These are phyloP conservation scores for Sungouiozyma intestinalis DNA, from an alignment of 805 yeast species.

Conservation along the genomic window DNA sequence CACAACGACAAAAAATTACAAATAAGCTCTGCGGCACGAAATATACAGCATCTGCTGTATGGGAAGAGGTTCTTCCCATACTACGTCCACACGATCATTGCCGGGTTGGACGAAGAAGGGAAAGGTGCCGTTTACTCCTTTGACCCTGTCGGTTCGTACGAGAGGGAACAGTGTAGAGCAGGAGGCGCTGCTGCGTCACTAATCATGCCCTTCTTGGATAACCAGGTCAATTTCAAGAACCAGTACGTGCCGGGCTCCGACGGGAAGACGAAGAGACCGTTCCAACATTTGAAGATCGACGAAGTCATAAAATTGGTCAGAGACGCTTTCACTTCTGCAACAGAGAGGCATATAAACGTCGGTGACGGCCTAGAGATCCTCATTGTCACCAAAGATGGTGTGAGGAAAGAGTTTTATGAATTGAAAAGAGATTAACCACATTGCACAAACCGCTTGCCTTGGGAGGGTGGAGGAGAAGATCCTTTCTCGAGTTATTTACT, in stretches of 20 bases:
- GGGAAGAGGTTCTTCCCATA: conserved; percentile 95
- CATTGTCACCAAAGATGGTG: conserved; percentile 90
- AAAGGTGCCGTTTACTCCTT: conserved; percentile 92
- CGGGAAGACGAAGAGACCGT: conserved; percentile 51
- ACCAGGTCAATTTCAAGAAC: conserved; percentile 92
- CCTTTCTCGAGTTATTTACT: too few species aligned
- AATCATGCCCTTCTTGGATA: conserved; percentile 95
- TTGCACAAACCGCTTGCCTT: too few species aligned
- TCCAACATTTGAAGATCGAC: conserved; percentile 60
- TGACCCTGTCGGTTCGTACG: conserved; percentile 97
- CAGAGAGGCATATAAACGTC: conserved; percentile 96
- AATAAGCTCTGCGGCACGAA: conserved; percentile 73
- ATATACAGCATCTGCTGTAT: conserved; percentile 79
- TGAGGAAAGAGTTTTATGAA: conserved; percentile 70
- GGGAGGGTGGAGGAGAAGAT: too few species aligned
- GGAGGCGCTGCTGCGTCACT: conserved; percentile 96
- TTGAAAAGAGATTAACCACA: conserved; percentile 78
- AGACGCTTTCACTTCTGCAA: conserved; percentile 93
- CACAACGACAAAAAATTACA: conserved; percentile 60
- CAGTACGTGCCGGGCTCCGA: conserved; percentile 74
- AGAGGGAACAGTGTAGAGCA: conserved; percentile 94
- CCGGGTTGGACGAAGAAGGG: conserved; percentile 81
- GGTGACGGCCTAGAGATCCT: conserved; percentile 93
- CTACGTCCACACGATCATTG: conserved; percentile 88
- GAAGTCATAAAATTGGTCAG: conserved; percentile 81